phyloP scores from a whole-genome alignment of 345 rosid genomes.

The Microcos paniculata region DNA sequence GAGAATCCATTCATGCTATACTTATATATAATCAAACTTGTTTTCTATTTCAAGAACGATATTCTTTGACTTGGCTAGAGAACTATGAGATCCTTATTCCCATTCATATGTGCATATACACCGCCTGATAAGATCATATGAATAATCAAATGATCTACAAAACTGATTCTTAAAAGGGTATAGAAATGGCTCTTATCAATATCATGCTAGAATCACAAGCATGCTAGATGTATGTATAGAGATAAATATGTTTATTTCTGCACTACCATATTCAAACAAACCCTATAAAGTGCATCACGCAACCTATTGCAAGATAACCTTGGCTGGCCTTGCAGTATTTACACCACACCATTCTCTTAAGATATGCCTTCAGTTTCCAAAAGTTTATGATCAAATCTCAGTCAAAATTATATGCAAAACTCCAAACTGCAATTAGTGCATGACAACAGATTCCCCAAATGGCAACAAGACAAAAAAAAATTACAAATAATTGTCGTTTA shows the following conservation, averaged over 20 bases:
- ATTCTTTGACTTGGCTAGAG: not conserved
- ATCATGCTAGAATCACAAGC: constrained; percentile 1
- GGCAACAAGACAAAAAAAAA: not conserved
- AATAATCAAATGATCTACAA: not conserved
- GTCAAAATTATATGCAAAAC: not conserved
- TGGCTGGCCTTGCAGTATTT: not conserved
- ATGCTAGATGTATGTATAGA: not conserved
- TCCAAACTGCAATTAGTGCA: not conserved
- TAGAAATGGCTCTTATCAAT: not conserved
- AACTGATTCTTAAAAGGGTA: not conserved
- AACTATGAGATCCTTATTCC: not conserved
- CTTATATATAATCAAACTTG: not conserved
- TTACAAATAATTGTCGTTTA: not conserved
- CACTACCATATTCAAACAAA: not conserved
- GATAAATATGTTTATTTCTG: not conserved
- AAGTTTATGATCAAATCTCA: not conserved
- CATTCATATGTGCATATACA: no score
- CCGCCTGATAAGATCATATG: not conserved
- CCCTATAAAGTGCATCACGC: not conserved
- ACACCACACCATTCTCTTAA: not conserved
- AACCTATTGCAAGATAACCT: no score
- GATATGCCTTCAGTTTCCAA: not conserved
- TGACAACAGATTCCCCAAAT: not conserved
- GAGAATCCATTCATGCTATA: not conserved
- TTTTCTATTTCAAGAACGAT: not conserved